Evolutionary conservation across 345 rosid genomes (phyloP), one percentile per base, ranked within the genome.

Genomic region (Moringa oleifera): DNA sequence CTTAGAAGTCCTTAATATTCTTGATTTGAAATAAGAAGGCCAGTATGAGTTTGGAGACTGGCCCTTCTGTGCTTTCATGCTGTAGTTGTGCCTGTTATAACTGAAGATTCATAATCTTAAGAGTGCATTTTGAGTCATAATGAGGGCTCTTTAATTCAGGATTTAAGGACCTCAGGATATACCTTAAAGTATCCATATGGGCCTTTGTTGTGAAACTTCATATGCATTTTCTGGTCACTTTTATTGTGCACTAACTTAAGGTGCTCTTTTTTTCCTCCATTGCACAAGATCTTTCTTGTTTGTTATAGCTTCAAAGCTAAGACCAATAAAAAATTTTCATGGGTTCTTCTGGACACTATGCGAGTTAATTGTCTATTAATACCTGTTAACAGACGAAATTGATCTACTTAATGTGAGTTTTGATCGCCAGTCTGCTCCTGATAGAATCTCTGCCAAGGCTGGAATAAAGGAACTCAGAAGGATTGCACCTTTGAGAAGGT

Each of bases 401-500:
- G 98, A 93, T 70, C 84, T 93, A 24, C 96, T 93, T 55, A 90
- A 88, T 76, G 84, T 93, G 51, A 90, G 98, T 66, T 93, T 93
- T 72, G 98, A 93, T 61, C 89, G 97, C 31, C 79, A 81, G 65
- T 65, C 77, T 70, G 98, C 98, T 65, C 98, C 97, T 55, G 98
- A 93, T 71, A 83, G 98, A 75, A 83, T 90, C 66, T 81, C 94
- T 15, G 91, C 91, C n/a, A 79, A 68, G 73, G 80, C 81, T 41
- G 98, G 98, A 69, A 28, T 82, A 18, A 61, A 73, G 73, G 98
- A 93, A 71, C 96, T 93, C 7, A 59, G 72, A 73, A 79, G 63
- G 71, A 78, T 89, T 59, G 86, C 95, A 53, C 91, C 97, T 15
- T 62, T 51, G 37, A 88, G 97, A 85, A 80, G 95, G 98, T 93